Percentiles rank a stretch among this genome's conserved stretches.
These are phyloP conservation scores for Neohortaea acidophila DNA, from an alignment of 495 filamentous ascomycete species.

Conservation along the genomic window DNA sequence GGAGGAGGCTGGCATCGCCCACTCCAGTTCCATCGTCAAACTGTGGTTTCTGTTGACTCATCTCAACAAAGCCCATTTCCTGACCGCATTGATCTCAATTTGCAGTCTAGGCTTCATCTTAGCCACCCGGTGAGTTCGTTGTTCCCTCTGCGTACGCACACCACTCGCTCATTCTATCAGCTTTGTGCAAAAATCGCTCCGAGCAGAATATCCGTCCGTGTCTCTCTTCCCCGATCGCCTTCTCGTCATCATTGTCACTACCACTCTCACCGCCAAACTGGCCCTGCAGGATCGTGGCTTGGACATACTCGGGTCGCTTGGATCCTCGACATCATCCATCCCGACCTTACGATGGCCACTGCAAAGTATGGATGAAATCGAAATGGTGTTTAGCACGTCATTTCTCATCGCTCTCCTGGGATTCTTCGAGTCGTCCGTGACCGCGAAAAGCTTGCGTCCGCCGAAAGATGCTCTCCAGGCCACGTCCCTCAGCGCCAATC, in stretches of 20 bases:
- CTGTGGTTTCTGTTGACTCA: background rate
- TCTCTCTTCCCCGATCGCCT: background rate
- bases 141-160: no score
- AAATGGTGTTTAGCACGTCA: background rate
- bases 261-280: background rate
- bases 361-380: background rate
- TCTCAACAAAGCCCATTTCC: background rate
- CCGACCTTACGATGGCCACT: background rate
- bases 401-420: background rate
- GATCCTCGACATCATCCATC: background rate
- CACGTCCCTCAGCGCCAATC: conserved; percentile 1
- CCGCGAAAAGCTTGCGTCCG: background rate
- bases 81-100: background rate
- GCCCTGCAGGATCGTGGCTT: background rate
- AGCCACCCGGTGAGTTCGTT: background rate
- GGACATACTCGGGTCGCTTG: background rate
- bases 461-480: background rate
- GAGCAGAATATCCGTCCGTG: background rate
- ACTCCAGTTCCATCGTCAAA: background rate
- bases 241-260: background rate
- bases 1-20: background rate
- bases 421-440: conserved; percentile 2
- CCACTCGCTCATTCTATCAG: no score
- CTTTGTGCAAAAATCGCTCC: background rate
- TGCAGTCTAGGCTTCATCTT: background rate